Evolutionary conservation across 805 yeast species (phyloP), one percentile per base, ranked within the genome.

Genomic region (Wickerhamomyces rabaulensis): DNA sequence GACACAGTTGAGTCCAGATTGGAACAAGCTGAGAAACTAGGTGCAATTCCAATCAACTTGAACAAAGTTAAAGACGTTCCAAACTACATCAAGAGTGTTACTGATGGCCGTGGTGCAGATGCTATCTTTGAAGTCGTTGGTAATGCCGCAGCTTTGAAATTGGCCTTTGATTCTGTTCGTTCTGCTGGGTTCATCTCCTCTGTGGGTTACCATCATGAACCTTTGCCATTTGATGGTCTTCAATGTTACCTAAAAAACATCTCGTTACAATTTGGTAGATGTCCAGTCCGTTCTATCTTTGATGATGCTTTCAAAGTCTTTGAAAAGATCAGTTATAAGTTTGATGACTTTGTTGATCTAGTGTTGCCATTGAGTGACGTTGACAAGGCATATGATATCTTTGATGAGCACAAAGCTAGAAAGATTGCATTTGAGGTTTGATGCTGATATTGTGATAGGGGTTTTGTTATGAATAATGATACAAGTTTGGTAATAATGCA

Each of bases 1-100:
- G 95, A 86, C 62, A 71, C 84, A 35, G 74, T 81, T 49, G 83
- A 82, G 52, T 68, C 71, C 47, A 80, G 85, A 57, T 73, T 86
- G 49, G 70, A 75, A 33, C 73, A 82, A 67, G 92, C 91, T 38
- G 63, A 74, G 54, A 43, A 57, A 38, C 64, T 77, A 15, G 84
- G 84, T 9, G 84, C 82, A 0, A 66, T 67, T 36, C 72, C 78
- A 16, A 61, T 71, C 13, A 64, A 75, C 39, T 67, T 78, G 51
- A 74, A 69, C 42, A 44, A 50, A 17, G 44, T 48, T 1, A 70
- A 66, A 31, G 79, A 75, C 15, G 61, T 67, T 29, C 54, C 68
- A 22, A 52, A 53, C 1, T 57, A 61, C 9, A 65, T 65, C 39
- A 62, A 73, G 21, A 44, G 55, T 6, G 54, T 60, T 15, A 69